These are phyloP conservation scores for Bolboschoenus planiculmis DNA, from an alignment of 176 grass and related monocot species.

Conservation along the genomic window DNA sequence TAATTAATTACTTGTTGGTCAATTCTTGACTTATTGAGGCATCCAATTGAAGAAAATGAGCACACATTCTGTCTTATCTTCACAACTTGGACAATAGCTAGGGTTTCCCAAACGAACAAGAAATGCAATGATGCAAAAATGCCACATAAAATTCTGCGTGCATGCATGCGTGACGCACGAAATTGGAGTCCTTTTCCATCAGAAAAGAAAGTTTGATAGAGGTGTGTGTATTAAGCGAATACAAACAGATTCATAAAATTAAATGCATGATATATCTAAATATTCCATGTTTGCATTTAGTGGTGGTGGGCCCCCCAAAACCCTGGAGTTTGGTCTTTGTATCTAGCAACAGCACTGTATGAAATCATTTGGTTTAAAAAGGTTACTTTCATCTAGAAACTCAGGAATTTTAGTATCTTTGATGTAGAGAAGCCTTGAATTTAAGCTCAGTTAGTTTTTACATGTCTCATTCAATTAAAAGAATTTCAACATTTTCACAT, in stretches of 20 bases:
- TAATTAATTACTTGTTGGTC: not conserved
- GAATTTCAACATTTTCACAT: not conserved
- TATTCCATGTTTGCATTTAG: not conserved
- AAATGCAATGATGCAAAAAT: not conserved
- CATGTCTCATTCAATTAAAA: not conserved
- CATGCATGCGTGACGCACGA: conserved; percentile 9
- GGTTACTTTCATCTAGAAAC: not conserved
- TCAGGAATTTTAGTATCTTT: not conserved
- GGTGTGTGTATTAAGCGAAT: not conserved
- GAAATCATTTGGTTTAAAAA: not conserved
- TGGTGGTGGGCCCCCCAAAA: not conserved
- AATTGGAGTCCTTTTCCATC: not conserved
- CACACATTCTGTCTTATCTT: not conserved
- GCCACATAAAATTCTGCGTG: not conserved
- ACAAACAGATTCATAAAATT: not conserved
- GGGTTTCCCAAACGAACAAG: conserved; percentile 1
- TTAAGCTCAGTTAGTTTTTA: not conserved
- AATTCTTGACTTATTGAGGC: conserved; percentile 5
- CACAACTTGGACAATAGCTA: not conserved
- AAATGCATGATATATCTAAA: conserved; percentile 10
- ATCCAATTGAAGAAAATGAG: not conserved
- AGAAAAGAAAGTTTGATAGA: not conserved
- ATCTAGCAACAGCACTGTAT: not conserved
- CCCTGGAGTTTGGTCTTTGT: not conserved
- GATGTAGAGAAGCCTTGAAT: not conserved